Base-by-base conservation (phyloP, 2,329 filamentous ascomycete species). In the Penicillium vulpinum region DNA sequence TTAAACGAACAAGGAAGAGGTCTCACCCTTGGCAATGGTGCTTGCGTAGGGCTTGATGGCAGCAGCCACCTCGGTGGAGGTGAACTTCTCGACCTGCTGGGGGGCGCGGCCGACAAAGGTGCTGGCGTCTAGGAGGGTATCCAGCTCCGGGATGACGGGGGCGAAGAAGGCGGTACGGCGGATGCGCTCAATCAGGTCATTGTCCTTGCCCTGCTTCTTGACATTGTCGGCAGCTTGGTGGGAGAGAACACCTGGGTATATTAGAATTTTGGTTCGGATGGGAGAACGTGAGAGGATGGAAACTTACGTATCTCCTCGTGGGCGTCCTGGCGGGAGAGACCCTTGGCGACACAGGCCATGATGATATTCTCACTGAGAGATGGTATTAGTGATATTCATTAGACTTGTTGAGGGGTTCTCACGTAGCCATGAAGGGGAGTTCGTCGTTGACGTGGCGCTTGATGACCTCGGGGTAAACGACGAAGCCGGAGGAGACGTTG, bases 371-470 rank as follows among this genome's bases (percentile, higher is more conserved):
- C 71, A 62, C 71, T 73, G 40, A 7, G 8, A 47, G 8, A 38
- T 3, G 31, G 31, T n/a, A 58, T 72, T 63, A 72, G 64, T 8
- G 2, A 29, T 15, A 33, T 33, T 16, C 13, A 24, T 16, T 43
- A 8, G 18, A 21, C 10, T 48, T 15, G n/a, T 38, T 33, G 18
- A n/a, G 13, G 10, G 33, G 11, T 38, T 70, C 79, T 67, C 83
- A 81, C 8, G 87, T 92, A 8, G 86, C 83, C 88, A 93, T 95
- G 77, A 96, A 96, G 1, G 92, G 92, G 15, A 97, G 83, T 75
- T 95, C 90, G 60, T 87, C 83, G 64, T 86, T 82, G 44, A 95
- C 80, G 60, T 83, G 86, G 57, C 82, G 80, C 58, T 82, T 79
- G 71, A 95, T 91, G 54, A 86, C 81, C 55, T 84, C 82, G 24